These are phyloP conservation scores for Aspergillus spinulosporus DNA, from an alignment of 2,329 filamentous ascomycete species.

Conservation along the genomic window DNA sequence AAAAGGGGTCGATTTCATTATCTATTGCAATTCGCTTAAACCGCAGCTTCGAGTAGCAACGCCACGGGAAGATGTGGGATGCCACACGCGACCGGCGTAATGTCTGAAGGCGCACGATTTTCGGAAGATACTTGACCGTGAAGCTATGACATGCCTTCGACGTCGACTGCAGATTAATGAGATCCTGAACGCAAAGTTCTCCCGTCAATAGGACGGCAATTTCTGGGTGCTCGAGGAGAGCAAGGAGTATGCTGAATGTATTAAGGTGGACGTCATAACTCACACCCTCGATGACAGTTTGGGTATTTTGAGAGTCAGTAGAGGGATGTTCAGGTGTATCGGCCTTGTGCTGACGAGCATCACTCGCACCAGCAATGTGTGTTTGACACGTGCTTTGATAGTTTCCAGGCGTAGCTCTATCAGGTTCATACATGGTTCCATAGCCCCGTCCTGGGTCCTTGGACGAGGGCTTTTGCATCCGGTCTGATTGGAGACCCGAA, in stretches of 20 bases:
- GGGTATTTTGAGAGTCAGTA: background rate
- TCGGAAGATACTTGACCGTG: constrained; percentile 60
- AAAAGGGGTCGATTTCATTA: background rate
- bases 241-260: constrained; percentile 10
- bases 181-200: constrained; percentile 55
- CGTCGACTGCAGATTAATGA: constrained; percentile 65
- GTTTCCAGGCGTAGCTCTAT: background rate
- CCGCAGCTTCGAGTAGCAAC: constrained; percentile 58
- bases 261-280: background rate
- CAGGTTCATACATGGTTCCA: background rate
- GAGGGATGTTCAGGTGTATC: background rate
- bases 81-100: constrained; percentile 22
- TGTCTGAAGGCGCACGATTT: constrained; percentile 56
- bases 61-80: constrained; percentile 55
- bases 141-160: constrained; percentile 63
- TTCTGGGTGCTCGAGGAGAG: constrained; percentile 40
- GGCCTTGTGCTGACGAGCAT: background rate
- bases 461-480: background rate
- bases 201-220: constrained; percentile 58
- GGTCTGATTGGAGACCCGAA: no score
- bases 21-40: constrained; percentile 21
- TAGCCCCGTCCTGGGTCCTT: background rate
- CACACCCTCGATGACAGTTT: background rate
- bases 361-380: background rate
- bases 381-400: background rate